Conservation (phyloP, 345 rosid species). For the Murraya koenigii region DNA sequence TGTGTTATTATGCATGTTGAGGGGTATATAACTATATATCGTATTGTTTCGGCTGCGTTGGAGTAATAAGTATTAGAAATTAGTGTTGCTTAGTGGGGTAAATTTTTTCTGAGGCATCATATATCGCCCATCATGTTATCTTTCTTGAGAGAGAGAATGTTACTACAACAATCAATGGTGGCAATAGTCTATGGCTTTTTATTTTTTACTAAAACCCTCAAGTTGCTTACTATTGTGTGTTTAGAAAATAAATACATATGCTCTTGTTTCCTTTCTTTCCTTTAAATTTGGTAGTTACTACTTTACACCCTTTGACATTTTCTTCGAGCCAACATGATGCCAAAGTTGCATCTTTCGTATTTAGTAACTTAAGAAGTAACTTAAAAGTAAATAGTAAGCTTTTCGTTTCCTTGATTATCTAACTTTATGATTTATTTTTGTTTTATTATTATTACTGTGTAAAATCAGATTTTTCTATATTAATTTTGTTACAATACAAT, state of each 20-base stretch:
- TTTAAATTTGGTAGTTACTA: not conserved
- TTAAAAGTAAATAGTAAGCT: not conserved
- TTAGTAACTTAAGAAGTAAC: not conserved
- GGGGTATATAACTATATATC: not conserved
- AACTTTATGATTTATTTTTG: not conserved
- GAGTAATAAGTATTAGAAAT: not conserved
- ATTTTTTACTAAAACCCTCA: not conserved
- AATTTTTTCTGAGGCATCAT: not conserved
- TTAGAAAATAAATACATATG: not conserved
- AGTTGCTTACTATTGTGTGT: not conserved
- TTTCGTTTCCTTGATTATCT: not conserved
- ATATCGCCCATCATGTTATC: not conserved
- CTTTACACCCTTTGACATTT: not conserved
- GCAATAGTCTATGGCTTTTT: not conserved
- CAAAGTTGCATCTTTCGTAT: not conserved
- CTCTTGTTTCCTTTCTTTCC: not conserved
- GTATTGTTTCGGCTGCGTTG: not conserved
- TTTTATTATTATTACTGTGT: not conserved
- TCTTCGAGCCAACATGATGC: not conserved
- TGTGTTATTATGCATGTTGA: not conserved
- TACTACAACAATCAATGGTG: not conserved
- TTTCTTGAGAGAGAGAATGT: not conserved
- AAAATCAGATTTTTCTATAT: too few species aligned
- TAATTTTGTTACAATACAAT: too few species aligned
- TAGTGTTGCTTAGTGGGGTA: not conserved